These are phyloP conservation scores for Cystofilobasidium capitatum DNA, from an alignment of 768 basidiomycete species.

Conservation along the genomic window DNA sequence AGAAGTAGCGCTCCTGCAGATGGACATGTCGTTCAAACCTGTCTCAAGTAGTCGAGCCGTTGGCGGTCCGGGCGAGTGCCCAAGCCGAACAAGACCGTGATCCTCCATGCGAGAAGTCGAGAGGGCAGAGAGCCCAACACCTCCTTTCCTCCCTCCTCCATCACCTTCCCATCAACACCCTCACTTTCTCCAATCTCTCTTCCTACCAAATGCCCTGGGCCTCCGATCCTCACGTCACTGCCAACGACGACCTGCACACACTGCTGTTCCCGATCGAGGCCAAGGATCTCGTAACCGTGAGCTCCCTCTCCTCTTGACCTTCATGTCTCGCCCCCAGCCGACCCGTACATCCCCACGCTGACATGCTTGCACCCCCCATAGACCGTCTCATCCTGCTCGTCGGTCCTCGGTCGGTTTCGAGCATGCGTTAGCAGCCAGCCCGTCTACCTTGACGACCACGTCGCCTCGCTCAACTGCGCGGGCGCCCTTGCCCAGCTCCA, in stretches of 20 bases:
- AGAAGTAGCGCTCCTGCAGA: no score
- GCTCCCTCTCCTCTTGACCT: no score
- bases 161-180: neutral
- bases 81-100: no score
- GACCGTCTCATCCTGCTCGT: neutral
- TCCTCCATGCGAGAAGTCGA: no score
- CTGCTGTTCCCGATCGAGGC: no score
- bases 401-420: neutral
- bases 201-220: neutral
- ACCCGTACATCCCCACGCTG: neutral
- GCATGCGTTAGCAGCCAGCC: neutral
- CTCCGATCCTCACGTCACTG: neutral
- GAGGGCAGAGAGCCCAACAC: no score
- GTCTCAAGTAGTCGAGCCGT: no score
- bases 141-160: neutral
- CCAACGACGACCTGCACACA: neutral
- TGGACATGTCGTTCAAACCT: no score
- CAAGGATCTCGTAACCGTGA: no score
- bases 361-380: neutral
- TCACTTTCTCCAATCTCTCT: neutral
- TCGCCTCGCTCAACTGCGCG: neutral
- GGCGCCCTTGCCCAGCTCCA: neutral
- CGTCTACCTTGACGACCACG: constrained; percentile 3
- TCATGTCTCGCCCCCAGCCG: neutral
- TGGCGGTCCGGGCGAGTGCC: no score